Percentiles rank a stretch among this genome's conserved stretches.
phyloP scores from a whole-genome alignment of 1,284 basidiomycete species.

The Anthracocystis setariae region DNA sequence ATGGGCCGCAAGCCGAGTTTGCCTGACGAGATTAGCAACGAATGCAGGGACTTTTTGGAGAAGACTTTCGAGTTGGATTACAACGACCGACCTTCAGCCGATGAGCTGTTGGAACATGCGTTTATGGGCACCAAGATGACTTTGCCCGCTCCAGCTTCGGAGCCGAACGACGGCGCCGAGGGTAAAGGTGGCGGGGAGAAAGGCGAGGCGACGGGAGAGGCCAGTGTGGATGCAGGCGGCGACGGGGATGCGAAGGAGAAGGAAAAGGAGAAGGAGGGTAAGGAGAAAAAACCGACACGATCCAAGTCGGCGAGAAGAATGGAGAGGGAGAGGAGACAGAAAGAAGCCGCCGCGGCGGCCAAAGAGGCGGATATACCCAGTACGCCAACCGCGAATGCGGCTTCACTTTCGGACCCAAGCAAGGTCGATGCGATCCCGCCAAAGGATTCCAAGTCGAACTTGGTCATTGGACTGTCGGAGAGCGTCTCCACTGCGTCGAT shows the following conservation, averaged over 20 bases:
- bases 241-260: constrained; percentile 7
- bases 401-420: not conserved
- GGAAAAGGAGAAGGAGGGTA: constrained; percentile 11
- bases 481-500: constrained; percentile 35
- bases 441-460: no score
- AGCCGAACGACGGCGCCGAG: not conserved
- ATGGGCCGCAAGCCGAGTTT: constrained; percentile 48
- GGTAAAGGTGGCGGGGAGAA: not conserved
- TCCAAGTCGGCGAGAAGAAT: constrained; percentile 30
- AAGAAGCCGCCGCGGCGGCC: constrained; percentile 13
- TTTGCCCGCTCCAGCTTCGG: constrained; percentile 3
- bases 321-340: constrained; percentile 39
- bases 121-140: constrained; percentile 57
- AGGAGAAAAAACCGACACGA: constrained; percentile 22
- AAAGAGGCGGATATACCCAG: constrained; percentile 13
- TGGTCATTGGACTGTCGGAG: constrained; percentile 29
- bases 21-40: constrained; percentile 61
- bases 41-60: constrained; percentile 58
- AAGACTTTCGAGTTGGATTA: constrained; percentile 63
- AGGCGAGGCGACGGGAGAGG: constrained; percentile 2
- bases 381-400: constrained; percentile 16
- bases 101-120: constrained; percentile 56
- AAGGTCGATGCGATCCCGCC: not conserved
- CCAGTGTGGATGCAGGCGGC: constrained; percentile 3
- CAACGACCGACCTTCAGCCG: constrained; percentile 56